Base-by-base conservation (phyloP, 31 red algal species). In the Asparagopsis taxiformis region DNA sequence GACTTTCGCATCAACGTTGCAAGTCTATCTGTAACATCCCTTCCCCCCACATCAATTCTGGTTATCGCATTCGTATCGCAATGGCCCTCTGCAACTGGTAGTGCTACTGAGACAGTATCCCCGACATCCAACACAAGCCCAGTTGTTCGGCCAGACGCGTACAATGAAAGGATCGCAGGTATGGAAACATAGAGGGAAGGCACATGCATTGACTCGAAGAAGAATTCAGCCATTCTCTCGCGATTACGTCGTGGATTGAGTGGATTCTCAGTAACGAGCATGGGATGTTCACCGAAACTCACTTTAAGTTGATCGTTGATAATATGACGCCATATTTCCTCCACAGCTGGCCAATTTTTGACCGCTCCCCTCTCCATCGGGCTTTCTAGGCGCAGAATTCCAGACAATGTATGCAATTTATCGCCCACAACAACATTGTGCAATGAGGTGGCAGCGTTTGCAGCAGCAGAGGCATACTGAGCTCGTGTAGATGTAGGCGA, bases 121-220 rank as follows among this genome's bases (percentile, higher is more conserved):
- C 91, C 91, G 32, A 88, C 65, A 68, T 94, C 91, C 24, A 94
- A 1, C n/a, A 88, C 91, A 23, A 88, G 62, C 28, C 91, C 91
- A 10, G 75, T 79, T 10, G 76, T 87, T n/a, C 91, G 64, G n/a
- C 91, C 91, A 3, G 83, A 65, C 17, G 91, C 84, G 59, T 88
- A 94, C 44, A 94, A 69, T 53, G 82, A 34, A 32, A 94, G 69
- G 33, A 94, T 74, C 3, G 68, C 76, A 65, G 80, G 91, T n/a
- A 94, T 41, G 26, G 76, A 82, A n/a, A 94, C 70, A 51, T 73
- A 94, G 54, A 94, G 36, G 28, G 58, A 74, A 2, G 82, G 82
- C 43, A 69, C 84, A 29, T 76, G 55, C 50, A 82, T 60, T 7
- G 75, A 68, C 37, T 94, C 91, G 59, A 94, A 88, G 70, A 88